Conservation (phyloP, 2,329 filamentous ascomycete species). For the Aspergillus quadricinctus region DNA sequence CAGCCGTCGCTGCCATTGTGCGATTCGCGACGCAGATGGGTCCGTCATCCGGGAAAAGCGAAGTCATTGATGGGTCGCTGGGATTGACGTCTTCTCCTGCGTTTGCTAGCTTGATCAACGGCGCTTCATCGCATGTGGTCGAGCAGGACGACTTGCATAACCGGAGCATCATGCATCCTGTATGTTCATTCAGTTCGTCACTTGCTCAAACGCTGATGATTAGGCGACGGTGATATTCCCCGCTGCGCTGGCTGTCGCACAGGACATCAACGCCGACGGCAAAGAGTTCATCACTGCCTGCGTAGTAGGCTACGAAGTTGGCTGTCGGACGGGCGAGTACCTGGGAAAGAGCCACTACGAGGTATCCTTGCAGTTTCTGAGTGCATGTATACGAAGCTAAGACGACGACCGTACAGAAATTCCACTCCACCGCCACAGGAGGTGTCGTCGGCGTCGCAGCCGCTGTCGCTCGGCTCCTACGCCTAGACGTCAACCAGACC, state of each 20-base stretch:
- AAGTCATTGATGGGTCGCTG: constrained; percentile 23
- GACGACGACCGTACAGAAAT: constrained; percentile 13
- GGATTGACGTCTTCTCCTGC: constrained; percentile 21
- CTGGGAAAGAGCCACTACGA: constrained; percentile 29
- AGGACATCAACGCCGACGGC: constrained; percentile 24
- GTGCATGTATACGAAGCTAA: too few relatives aligned
- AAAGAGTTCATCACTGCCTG: constrained; percentile 28
- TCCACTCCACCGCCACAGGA: constrained; percentile 25
- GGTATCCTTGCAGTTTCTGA: constrained; percentile 10
- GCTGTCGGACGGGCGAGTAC: constrained; percentile 26
- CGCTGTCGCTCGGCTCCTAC: constrained; percentile 21
- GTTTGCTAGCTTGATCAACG: constrained; percentile 29
- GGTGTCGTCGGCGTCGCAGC: constrained; percentile 28
- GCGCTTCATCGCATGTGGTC: constrained; percentile 28
- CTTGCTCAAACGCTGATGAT: not conserved
- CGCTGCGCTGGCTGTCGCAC: constrained; percentile 26
- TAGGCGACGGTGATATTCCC: constrained; percentile 29
- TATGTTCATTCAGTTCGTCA: constrained; percentile 7
- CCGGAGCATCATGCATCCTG: constrained; percentile 31
- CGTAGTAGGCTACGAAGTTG: constrained; percentile 30
- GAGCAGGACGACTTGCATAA: constrained; percentile 33
- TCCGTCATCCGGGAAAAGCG: constrained; percentile 22
- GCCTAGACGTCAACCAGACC: constrained; percentile 18
- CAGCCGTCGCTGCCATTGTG: constrained; percentile 22
- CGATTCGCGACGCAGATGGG: constrained; percentile 24